Evolutionary conservation across 2,329 filamentous ascomycete genomes (phyloP), one percentile per base, ranked within the genome.

Genomic region (Onygenales sp.): DNA sequence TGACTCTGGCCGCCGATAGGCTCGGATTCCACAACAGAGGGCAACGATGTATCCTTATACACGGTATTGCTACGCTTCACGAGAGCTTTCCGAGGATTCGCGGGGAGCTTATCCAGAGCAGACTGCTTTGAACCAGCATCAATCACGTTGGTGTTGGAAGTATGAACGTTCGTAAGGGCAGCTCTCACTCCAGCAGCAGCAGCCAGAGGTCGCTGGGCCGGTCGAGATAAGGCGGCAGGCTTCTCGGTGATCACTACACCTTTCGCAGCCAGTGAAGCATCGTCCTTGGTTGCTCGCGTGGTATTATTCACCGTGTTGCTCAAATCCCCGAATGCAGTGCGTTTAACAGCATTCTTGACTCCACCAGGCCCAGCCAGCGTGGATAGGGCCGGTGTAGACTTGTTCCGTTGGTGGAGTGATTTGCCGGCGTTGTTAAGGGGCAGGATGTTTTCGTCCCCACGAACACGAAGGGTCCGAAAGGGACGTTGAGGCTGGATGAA

Each of bases 291-390:
- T 3, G 64, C 60, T 14, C 68, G 66, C 35, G 67, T 55, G 35
- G 63, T 57, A 49, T 27, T 27, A 57, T 72, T 72, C 38, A 66
- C 70, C 42, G 76, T 83, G 64, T 91, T 92, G 75, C 87, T 93
- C 57, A 93, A 80, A 67, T 95, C 90, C 49, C 82, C 87, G 69
- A 94, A 90, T 10, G 83, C 88, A 57, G 84, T 83, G 60, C 90
- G 84, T 74, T 91, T 93, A 53, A 84, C 77, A 54, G 81, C 77
- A 52, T 78, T 78, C 69, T 85, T 88, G 59, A 84, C 70, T 41
- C 75, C 77, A 54, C 74, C 77, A 49, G 75, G 77, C 57, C 78
- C 74, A 56, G 78, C 66, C 55, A 80, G 64, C 60, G 65, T 75
- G 62, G 72, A 87, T 60, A 78, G 79, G 71, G 71, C 85, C 69